These are phyloP conservation scores for Fraxinus velutina DNA, from an alignment of 305 asterid species.

Conservation along the genomic window DNA sequence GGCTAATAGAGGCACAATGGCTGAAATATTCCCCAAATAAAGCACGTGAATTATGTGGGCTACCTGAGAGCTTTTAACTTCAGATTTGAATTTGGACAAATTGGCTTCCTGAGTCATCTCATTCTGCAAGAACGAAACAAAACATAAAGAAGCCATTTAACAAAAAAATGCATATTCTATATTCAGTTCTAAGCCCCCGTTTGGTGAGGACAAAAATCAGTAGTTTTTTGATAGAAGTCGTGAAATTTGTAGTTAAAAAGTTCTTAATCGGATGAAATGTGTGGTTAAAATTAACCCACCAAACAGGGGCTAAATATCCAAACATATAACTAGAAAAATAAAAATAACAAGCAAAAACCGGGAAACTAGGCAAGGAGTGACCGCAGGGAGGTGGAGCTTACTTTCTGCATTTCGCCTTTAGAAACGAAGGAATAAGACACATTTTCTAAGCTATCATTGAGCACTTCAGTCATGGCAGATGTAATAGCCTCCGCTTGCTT, in stretches of 20 bases:
- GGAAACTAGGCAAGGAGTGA: neutral
- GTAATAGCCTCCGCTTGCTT: conserved; percentile 90
- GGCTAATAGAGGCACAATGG: neutral
- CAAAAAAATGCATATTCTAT: neutral
- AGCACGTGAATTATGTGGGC: neutral
- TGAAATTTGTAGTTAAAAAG: neutral
- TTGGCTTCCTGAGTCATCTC: conserved; percentile 76
- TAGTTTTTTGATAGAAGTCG: neutral
- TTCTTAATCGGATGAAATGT: neutral
- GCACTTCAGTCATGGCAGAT: conserved; percentile 61
- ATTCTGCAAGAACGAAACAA: conserved; percentile 40
- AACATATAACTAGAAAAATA: neutral
- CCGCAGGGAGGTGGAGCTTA: conserved; percentile 3
- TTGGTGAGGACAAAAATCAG: neutral
- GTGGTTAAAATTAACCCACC: neutral
- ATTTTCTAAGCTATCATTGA: conserved; percentile 71
- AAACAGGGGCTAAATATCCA: neutral
- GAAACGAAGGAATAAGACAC: conserved; percentile 70
- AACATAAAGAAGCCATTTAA: neutral
- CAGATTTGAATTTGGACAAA: conserved; percentile 73
- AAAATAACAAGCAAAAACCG: neutral
- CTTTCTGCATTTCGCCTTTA: conserved; percentile 73
- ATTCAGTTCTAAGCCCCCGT: neutral
- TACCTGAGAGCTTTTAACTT: conserved; percentile 90
- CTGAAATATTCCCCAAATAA: neutral